A percentile compares a stretch with the other conserved stretches of the same genome.
Conservation (phyloP, 768 basidiomycete genomes). For the Tylopilus rubrobrunneus region DNA sequence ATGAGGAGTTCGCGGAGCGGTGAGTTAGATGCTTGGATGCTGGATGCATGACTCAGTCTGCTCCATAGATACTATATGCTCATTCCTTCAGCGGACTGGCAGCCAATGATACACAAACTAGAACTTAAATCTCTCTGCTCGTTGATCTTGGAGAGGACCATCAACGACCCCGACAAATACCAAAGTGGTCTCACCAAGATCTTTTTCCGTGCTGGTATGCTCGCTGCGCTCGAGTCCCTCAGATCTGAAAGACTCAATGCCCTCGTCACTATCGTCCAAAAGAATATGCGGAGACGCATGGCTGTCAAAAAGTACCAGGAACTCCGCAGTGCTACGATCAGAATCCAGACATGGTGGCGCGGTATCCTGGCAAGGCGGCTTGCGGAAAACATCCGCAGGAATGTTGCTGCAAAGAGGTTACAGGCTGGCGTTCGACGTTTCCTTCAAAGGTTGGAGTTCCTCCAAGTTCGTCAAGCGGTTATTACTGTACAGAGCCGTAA, state of each 20-base stretch:
- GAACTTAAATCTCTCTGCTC: conserved; percentile 80
- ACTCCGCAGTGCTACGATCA: conserved; percentile 71
- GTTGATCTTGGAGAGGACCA: conserved; percentile 78
- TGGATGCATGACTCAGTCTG: conserved; percentile 17
- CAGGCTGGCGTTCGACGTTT: conserved; percentile 72
- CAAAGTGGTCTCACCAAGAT: conserved; percentile 97
- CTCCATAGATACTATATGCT: conserved; percentile 90
- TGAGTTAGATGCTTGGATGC: conserved; percentile 35
- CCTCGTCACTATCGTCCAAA: conserved; percentile 94
- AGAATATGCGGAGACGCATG: conserved; percentile 89
- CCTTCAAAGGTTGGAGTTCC: conserved; percentile 68
- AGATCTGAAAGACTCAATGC: conserved; percentile 84
- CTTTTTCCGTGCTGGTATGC: conserved; percentile 99
- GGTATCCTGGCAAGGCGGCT: conserved; percentile 73
- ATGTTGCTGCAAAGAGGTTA: conserved; percentile 71
- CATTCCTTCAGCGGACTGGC: conserved; percentile 82
- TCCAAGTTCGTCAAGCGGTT: conserved; percentile 57
- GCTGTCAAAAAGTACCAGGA: conserved; percentile 76
- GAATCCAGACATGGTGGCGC: conserved; percentile 93
- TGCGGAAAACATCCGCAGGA: conserved; percentile 65
- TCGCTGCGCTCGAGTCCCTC: conserved; percentile 89
- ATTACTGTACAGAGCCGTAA: conserved; percentile 80
- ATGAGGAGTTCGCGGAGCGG: conserved; percentile 98
- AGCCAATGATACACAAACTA: conserved; percentile 75
- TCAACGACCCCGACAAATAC: conserved; percentile 94